Base-by-base conservation (phyloP, 495 filamentous ascomycete species). In the Haplographium delicatum region DNA sequence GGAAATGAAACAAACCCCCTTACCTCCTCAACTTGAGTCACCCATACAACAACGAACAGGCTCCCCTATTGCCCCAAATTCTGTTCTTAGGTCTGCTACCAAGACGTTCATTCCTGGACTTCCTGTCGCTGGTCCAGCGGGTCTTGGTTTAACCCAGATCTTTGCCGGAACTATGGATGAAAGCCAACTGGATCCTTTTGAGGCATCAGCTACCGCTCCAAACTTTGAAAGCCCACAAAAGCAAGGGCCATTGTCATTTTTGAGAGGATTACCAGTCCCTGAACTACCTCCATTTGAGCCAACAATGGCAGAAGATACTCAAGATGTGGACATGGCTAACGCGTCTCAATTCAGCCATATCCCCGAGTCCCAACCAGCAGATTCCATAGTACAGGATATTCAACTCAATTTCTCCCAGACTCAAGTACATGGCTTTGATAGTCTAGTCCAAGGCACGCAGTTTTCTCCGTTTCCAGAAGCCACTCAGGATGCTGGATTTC, bases 161-260 rank as follows among this genome's bases (percentile, higher is more conserved):
- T 96, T 95, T 64, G 85, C 86, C n/a, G 89, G 87, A 22, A 96
- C 91, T 1, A 84, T 96, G 78, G 86, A 83, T 41, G 79, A 86
- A 26, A 62, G 55, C 47, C 41, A 67, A 61, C 9, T 57, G 59
- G 5, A 53, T 55, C 4, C 23, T 19, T 31, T 26, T 3, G 46
- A 51, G 6, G 25, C 11, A 18, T 30, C 39, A 5, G 26, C 47
- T 7, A 43, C 43, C 2, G 23, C 30, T 13, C 44, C 42, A 20
- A 38, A 22, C 5, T 27, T 27, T 1, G 30, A 24, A 5, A 20
- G 28, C 1, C 37, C 7, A 11, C 9, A 26, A 1, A 39, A 72
- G 42, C 72, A 72, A 33, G 74, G 72, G 37, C 72, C 73, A 16
- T 47, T 80, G 24, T 70, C 71, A 13, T 75, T 84, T 28, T 53